Conservation (phyloP, 2,329 filamentous ascomycete genomes). For the Lasiodiplodia gonubiensis region DNA sequence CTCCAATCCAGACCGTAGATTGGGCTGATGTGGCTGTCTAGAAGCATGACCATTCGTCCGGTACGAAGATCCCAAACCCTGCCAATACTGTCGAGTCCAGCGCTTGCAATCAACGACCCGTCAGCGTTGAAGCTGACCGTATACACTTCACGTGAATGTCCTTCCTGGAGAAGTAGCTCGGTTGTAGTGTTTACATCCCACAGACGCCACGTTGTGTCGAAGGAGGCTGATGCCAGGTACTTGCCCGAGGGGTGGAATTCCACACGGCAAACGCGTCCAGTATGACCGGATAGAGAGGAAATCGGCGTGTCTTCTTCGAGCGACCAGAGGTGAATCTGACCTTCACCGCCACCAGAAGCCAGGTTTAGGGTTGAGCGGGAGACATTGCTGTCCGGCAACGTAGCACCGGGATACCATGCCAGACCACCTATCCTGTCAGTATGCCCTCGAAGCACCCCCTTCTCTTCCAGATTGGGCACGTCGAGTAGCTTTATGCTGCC, state of each 20-base stretch:
- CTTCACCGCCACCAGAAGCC: conserved; percentile 88
- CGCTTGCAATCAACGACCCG: conserved; percentile 86
- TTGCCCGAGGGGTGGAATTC: conserved; percentile 93
- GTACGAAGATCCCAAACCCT: conserved; percentile 94
- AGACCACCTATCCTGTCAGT: conserved; percentile 88
- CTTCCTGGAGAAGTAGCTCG: conserved; percentile 88
- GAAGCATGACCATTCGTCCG: conserved; percentile 91
- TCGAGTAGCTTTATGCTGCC: conserved; percentile 86
- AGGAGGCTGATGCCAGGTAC: conserved; percentile 90
- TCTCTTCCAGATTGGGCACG: conserved; percentile 81
- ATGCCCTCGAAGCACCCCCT: conserved; percentile 78
- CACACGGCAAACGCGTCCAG: conserved; percentile 84
- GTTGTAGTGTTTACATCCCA: conserved; percentile 90
- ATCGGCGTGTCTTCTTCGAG: conserved; percentile 84
- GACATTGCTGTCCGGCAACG: conserved; percentile 71
- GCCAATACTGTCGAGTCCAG: conserved; percentile 92
- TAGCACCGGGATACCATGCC: conserved; percentile 86
- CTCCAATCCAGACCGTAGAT: conserved; percentile 95
- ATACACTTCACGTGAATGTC: conserved; percentile 92
- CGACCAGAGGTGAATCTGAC: conserved; percentile 88
- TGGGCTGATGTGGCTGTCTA: conserved; percentile 91
- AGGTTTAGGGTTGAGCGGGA: conserved; percentile 79
- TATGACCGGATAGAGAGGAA: conserved; percentile 81
- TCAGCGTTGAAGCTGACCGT: conserved; percentile 88
- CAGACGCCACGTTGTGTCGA: conserved; percentile 94